A percentile compares a stretch with the other conserved stretches of the same genome.
phyloP scores from a whole-genome alignment of 352 stramenopile genomes.

The Phytophthora nicotianae region DNA sequence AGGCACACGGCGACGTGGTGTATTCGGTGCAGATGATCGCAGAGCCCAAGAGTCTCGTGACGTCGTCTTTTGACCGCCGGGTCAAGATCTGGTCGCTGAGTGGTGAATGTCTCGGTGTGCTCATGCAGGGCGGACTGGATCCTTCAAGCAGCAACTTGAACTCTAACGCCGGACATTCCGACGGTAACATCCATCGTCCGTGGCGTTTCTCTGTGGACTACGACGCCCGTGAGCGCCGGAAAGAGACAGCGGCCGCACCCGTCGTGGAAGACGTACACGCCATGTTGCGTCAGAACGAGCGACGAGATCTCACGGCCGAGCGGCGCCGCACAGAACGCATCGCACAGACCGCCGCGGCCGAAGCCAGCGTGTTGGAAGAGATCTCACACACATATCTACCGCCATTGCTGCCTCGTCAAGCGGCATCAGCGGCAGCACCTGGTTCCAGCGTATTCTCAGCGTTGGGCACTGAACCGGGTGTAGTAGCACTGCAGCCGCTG shows the following conservation, averaged over 20 bases:
- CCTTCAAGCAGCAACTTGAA: constrained; percentile 30
- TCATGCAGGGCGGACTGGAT: constrained; percentile 76
- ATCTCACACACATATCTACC: constrained; percentile 46
- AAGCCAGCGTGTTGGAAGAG: constrained; percentile 45
- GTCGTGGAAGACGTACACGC: constrained; percentile 68
- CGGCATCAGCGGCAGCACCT: background rate
- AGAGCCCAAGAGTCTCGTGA: constrained; percentile 72
- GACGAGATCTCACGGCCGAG: constrained; percentile 26
- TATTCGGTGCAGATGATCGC: constrained; percentile 80
- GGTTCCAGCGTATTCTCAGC: background rate
- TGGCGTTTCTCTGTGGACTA: constrained; percentile 85
- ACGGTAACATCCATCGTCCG: constrained; percentile 24
- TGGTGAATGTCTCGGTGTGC: constrained; percentile 70
- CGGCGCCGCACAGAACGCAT: constrained; percentile 20
- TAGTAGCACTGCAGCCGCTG: constrained; percentile 26
- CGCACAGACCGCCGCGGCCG: constrained; percentile 19
- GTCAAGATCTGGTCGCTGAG: constrained; percentile 76
- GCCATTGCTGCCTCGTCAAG: constrained; percentile 34
- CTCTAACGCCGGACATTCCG: background rate
- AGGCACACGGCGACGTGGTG: constrained; percentile 74
- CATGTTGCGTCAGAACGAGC: constrained; percentile 33
- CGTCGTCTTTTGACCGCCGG: constrained; percentile 77
- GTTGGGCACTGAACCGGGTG: background rate
- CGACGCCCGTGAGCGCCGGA: constrained; percentile 68
- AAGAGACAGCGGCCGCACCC: constrained; percentile 54